Percentiles rank a stretch among this genome's conserved stretches.
phyloP scores from a whole-genome alignment of 169 alveolate genomes.

The Besnoitia besnoiti region DNA sequence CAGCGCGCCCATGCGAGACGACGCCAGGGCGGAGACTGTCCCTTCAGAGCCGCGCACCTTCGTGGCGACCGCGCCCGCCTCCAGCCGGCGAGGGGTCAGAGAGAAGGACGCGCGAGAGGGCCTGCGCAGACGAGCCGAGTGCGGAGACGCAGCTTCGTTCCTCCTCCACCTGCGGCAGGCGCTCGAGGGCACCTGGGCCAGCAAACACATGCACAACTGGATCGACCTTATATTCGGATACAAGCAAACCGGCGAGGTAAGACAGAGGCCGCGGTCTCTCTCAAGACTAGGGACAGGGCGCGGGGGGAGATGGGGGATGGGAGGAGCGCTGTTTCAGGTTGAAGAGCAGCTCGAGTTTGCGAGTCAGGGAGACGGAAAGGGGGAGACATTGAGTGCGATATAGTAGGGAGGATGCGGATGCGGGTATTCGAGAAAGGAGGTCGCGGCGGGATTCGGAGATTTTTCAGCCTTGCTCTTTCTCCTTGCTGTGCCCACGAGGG shows the following conservation, averaged over 20 bases:
- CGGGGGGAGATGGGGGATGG: background rate
- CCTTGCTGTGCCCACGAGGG: too few relatives aligned
- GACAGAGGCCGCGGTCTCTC: background rate
- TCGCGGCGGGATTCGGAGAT: too few relatives aligned
- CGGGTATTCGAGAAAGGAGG: too few relatives aligned
- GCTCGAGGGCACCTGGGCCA: slow-evolving; percentile 94
- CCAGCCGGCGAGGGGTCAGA: too few relatives aligned
- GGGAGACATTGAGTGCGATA: background rate
- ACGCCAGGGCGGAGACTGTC: background rate
- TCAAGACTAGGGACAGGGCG: background rate
- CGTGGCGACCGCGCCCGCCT: too few relatives aligned
- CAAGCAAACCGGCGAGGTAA: slow-evolving; percentile 85
- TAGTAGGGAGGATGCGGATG: too few relatives aligned
- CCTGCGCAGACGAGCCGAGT: slow-evolving; percentile 31
- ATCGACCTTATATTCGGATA: slow-evolving; percentile 97
- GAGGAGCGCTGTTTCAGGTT: too few relatives aligned
- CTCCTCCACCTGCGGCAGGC: slow-evolving; percentile 87
- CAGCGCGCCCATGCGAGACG: too few relatives aligned
- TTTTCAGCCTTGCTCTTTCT: too few relatives aligned
- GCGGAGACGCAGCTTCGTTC: slow-evolving; percentile 78
- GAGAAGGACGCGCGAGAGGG: background rate
- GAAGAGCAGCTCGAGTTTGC: background rate
- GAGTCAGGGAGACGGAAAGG: background rate
- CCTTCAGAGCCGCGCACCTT: background rate
- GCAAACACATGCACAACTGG: slow-evolving; percentile 93